Evolutionary conservation across 495 filamentous ascomycete genomes (phyloP), one percentile per base, ranked within the genome.

Genomic region (Penicillium dipodomyicola): DNA sequence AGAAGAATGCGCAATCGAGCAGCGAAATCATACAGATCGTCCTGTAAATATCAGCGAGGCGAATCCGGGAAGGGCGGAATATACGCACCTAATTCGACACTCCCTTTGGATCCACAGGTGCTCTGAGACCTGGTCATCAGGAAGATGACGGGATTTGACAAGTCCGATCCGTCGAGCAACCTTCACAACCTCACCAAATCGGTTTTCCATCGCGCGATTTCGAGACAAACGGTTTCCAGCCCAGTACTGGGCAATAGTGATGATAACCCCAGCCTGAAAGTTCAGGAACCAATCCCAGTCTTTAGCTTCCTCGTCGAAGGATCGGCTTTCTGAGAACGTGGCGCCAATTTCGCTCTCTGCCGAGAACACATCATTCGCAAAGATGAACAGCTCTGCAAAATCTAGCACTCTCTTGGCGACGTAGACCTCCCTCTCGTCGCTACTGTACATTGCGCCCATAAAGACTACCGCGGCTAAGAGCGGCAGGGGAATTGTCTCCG

Each of bases 381-480:
- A 80, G 12, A 77, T 60, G 29, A 72, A 76, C 0, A 81, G 61
- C 50, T 81, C 78, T 8, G 70, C 75, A 56, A 81, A 72, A 54
- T 81, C 78, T 1, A 80, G 61, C 19, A 79, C 47, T 23, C 71
- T 61, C 49, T 76, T 78, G 6, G 76, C 74, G 17, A 66, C 58
- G 20, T 64, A 64, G 0, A 65, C 56, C 45, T 80, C 78, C 47
- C 63, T 65, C 32, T 72, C 64, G 35, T 77, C 72, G 7, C 58
- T 57, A 25, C 74, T 76, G 53, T 81, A 81, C 68, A 80, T 78
- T 0, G 76, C 78, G 7, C 78, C 78, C 68, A 80, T 76, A 23
- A 78, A 73, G 3, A 67, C 60, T 3, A 81, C 64, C 7, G 69
- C 60, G 3, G 72, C 65, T 5, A 81, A 63, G 1, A 81, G 62